Evolutionary conservation across 148 eudicot species (phyloP).

Genomic region (Fallopia convolvulus): DNA sequence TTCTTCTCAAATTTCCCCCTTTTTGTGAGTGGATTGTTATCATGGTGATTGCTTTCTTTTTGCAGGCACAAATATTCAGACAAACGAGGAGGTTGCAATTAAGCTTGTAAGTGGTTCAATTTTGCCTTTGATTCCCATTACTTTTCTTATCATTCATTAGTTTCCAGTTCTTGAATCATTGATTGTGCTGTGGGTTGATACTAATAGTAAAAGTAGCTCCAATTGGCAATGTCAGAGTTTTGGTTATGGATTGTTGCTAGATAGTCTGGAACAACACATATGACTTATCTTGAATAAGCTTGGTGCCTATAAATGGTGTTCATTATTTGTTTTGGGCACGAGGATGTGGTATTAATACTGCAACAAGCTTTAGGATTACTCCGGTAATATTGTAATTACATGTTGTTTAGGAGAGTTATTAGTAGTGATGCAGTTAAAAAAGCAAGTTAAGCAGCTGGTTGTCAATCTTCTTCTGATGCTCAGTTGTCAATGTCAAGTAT

Average conservation of each 20-base stretch:
- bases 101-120: slow-evolving; percentile 54
- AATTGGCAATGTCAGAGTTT: not conserved
- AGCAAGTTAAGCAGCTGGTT: not conserved
- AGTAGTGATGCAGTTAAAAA: not conserved
- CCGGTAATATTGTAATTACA: not conserved
- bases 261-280: not conserved
- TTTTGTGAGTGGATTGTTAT: not conserved
- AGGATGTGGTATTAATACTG: not conserved
- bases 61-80: slow-evolving; percentile 68
- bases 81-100: slow-evolving; percentile 71
- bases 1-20: not conserved
- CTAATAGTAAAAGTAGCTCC: not conserved
- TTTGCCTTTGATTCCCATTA: not conserved
- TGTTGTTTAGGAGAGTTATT: not conserved
- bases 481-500: not conserved
- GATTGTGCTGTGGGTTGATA: not conserved
- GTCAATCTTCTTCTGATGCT: not conserved
- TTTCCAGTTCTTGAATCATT: not conserved
- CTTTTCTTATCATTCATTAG: not conserved
- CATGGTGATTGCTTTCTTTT: not conserved
- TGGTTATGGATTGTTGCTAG: not conserved
- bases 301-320: not conserved
- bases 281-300: not conserved
- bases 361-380: not conserved
- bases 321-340: too few species aligned